Base-by-base conservation (phyloP, 1,284 basidiomycete species). In the Ustilago vetiveriae region DNA sequence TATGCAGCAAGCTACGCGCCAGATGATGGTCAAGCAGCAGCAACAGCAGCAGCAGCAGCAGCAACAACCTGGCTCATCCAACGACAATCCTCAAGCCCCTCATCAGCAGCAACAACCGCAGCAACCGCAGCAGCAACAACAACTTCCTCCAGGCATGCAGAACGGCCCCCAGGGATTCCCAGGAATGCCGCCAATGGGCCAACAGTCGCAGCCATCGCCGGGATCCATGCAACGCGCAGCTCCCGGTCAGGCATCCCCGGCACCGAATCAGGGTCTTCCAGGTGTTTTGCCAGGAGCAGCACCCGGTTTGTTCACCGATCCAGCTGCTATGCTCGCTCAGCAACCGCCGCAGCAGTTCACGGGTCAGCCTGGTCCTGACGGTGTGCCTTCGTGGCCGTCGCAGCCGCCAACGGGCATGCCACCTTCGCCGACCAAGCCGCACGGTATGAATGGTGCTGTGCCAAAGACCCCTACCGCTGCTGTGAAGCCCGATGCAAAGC, bases 1-100 rank as follows among this genome's bases (percentile, higher is more conserved):
- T 16, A 72, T 74, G 54, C 74, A 76, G 57, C 71, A 74, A 24
- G 71, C 74, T 3, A 58, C 72, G 35, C 64, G 72, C 22, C 60
- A 64, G 17, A 60, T 70, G 67, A 65, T 70, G 60, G 50, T 65
- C 45, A 52, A 65, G 49, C 67, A 65, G 42, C 66, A 69, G 40
- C 66, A 66, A 24, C 54, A 60, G 17, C 55, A 58, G 36, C 54
- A 39, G 9, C 53, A 53, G 27, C 52, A 39, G 13, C 52, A 43
- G 17, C 47, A 36, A 9, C 40, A 48, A 48, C 23, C 47, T 14
- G 47, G 44, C 32, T 40, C 45, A 11, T 27, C 41, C 9, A 49
- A 17, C 22, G 57, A 52, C 22, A 32, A 24, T 16, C 37, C 38
- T 10, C 24, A 41, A 30, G 32, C 23, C 14, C 37, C 29, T 19